Base-by-base conservation (phyloP, 805 yeast genomes). In the Pichia deserticola region DNA sequence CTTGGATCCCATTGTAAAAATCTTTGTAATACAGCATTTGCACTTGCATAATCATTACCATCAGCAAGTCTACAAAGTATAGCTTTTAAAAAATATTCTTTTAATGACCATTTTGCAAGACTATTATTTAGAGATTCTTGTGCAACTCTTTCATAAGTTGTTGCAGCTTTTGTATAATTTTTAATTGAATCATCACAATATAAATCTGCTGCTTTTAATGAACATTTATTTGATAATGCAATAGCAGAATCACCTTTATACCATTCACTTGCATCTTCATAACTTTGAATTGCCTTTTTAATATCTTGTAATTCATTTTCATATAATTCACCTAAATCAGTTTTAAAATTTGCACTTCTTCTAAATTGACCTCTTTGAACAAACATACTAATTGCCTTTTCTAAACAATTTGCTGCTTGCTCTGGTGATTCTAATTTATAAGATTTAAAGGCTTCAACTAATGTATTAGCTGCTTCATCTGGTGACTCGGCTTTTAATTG, bases 251-350 rank as follows among this genome's bases (percentile, higher is more conserved):
- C 99, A 54, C 92, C 88, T 49, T 81, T 78, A 63, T 85, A 90
- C 90, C 97, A 93, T 61, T 93, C 98, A 39, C 96, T 97, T 10
- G 99, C 97, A 59, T 84, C 86, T 62, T 89, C 95, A 63, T 85
- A 92, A 32, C 89, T 79, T 48, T 74, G 74, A 47, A 84, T 76
- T 6, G 99, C 97, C 57, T 78, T 78, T 28, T 74, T 70, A 34
- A 71, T 66, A 60, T 90, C 92, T 45, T 76, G 76, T 25, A 88
- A 70, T 44, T 84, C 86, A 42, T 77, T 77, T 67, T 92, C 98
- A 62, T 86, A 88, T 42, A 92, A 67, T 57, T 82, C 89, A 10
- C 90, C 99, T 61, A 93, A 74, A 64, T 93, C 99, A 73, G 85
- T 80, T 63, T 90, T 85, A 71, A 86, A 90, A 63, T 89, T 89